A percentile compares a stretch with the other conserved stretches of the same genome.
phyloP scores from a whole-genome alignment of 352 stramenopile genomes.

The Phytophthora capsici region DNA sequence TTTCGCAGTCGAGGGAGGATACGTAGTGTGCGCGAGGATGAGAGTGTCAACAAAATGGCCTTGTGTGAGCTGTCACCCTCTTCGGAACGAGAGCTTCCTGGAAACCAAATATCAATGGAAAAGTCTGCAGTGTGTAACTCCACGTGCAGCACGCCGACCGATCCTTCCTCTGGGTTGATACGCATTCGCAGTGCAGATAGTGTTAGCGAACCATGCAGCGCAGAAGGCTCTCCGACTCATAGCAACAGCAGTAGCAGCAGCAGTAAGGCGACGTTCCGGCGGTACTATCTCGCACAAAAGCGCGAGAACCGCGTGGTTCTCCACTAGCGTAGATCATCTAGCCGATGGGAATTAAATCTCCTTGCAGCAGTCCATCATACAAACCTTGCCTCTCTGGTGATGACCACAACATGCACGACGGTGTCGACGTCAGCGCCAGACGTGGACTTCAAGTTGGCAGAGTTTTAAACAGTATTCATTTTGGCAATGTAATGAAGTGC shows the following conservation, averaged over 20 bases:
- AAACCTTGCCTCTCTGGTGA: slow-evolving; percentile 16
- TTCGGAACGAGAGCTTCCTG: not conserved
- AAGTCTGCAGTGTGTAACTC: slow-evolving; percentile 6
- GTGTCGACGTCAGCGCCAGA: slow-evolving; percentile 17
- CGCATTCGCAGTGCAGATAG: slow-evolving; percentile 7
- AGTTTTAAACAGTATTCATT: not conserved
- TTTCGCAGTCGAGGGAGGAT: not conserved
- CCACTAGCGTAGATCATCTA: slow-evolving; percentile 2
- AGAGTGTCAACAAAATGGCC: not conserved
- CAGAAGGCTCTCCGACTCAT: slow-evolving; percentile 23
- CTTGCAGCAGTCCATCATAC: slow-evolving; percentile 5
- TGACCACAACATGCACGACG: slow-evolving; percentile 6
- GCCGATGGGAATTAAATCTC: slow-evolving; percentile 17
- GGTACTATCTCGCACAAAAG: slow-evolving; percentile 49
- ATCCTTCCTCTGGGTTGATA: slow-evolving; percentile 5
- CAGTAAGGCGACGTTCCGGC: slow-evolving; percentile 38
- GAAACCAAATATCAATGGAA: slow-evolving; percentile 13
- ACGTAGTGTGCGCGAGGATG: not conserved
- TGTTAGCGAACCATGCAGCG: slow-evolving; percentile 11
- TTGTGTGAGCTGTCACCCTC: slow-evolving; percentile 13
- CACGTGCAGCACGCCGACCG: slow-evolving; percentile 14
- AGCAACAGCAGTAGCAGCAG: slow-evolving; percentile 21
- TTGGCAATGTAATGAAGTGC: too few relatives aligned
- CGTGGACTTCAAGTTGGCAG: slow-evolving; percentile 46
- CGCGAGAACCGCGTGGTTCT: slow-evolving; percentile 22